Base-by-base conservation (phyloP, 2,329 filamentous ascomycete species). In the Colletotrichum sp. region DNA sequence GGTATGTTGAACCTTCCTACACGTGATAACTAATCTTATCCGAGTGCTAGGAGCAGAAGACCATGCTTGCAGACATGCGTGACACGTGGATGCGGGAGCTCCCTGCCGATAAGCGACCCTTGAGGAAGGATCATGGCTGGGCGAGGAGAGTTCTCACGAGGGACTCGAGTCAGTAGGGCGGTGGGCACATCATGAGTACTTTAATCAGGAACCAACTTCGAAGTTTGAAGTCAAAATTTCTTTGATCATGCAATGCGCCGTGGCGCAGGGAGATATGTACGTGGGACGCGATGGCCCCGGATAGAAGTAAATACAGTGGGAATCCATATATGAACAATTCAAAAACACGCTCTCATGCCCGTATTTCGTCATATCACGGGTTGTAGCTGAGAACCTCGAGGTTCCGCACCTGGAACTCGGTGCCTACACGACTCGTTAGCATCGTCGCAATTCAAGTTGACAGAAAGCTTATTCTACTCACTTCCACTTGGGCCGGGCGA, bases 401-500 rank as follows among this genome's bases (percentile, higher is more conserved):
- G 34, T 74, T 76, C 13, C 70, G 74, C 16, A 74, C 70, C 60
- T 76, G 64, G 28, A 30, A 76, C 10, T 26, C 12, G 6, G 74
- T 76, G 15, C 28, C 73, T 75, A 12, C 21, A 10, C 3, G 4
- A 6, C 8, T 16, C 15, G 32, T 75, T 21, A 68, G 72, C 30
- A 36, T 24, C 7, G 6, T 61, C 8, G 24, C 16, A 26, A 5
- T 8, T 5, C 10, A n/a, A 52, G 13, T 28, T 28, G 9, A 12
- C 28, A 43, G 24, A 12, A 30, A n/a, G 21, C 21, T 34, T 26
- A n/a, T 6, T 28, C 21, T 65, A 69, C 79, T 67, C 48, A 80
- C 79, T 66, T 12, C 34, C 58, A 12, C 21, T 79, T 4, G 86
- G 86, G 1, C 86, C 86, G 2, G 86, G 85, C 3, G 82, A 83